phyloP scores from a whole-genome alignment of 2,329 filamentous ascomycete genomes.

The Pseudocercospora macadamiae region DNA sequence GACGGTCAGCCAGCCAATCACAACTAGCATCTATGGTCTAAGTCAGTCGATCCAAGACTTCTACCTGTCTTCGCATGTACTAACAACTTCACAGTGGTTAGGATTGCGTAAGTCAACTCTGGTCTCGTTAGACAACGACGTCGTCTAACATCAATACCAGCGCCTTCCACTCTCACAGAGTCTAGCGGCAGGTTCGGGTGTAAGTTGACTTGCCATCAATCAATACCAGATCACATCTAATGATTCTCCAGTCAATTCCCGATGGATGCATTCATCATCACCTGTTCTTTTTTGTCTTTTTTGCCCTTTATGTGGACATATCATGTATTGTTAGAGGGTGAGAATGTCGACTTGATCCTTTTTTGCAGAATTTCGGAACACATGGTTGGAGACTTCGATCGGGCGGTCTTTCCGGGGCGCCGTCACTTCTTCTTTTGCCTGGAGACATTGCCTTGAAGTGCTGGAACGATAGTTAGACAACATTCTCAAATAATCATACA shows the following conservation, averaged over 20 bases:
- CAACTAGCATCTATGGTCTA: slow-evolving; percentile 12
- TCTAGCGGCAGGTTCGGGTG: slow-evolving; percentile 13
- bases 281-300: neutral
- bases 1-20: neutral
- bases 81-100: too few relatives aligned
- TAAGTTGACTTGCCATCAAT: too few relatives aligned
- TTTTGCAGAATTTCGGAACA: neutral
- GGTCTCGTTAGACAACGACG: too few relatives aligned
- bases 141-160: slow-evolving; percentile 25
- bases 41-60: too few relatives aligned
- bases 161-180: slow-evolving; percentile 15
- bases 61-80: too few relatives aligned
- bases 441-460: neutral
- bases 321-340: neutral
- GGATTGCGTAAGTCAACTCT: too few relatives aligned
- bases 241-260: too few relatives aligned
- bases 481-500: too few relatives aligned
- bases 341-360: neutral
- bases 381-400: neutral
- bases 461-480: too few relatives aligned
- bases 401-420: neutral
- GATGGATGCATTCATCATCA: neutral
- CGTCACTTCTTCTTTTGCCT: neutral
- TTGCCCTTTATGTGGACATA: neutral
- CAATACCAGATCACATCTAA: too few relatives aligned